phyloP scores from a whole-genome alignment of 1,284 basidiomycete genomes.

The Irpex sp. region DNA sequence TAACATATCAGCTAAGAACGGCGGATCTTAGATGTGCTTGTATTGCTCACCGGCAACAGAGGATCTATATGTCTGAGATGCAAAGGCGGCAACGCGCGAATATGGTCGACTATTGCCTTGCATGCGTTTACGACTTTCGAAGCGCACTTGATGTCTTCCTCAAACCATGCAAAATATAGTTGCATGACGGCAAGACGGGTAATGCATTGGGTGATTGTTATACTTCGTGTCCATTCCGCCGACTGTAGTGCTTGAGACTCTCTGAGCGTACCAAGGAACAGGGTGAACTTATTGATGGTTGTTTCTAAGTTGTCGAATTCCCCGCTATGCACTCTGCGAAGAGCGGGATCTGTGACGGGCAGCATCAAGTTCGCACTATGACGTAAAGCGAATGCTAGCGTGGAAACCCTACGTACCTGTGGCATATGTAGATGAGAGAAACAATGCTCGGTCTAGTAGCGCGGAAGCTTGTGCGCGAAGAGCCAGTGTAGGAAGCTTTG shows the following conservation, averaged over 20 bases:
- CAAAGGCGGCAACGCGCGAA: constrained; percentile 1
- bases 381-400: too few relatives aligned
- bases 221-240: constrained; percentile 14
- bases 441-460: constrained; percentile 24
- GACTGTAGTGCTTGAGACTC: constrained; percentile 6
- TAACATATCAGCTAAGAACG: background rate
- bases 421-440: constrained; percentile 10
- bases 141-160: constrained; percentile 9
- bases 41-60: constrained; percentile 9
- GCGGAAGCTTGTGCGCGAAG: constrained; percentile 30
- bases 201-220: constrained; percentile 20
- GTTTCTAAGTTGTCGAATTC: constrained; percentile 32
- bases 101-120: constrained; percentile 14
- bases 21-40: background rate
- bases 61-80: constrained; percentile 11
- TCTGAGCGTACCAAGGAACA: constrained; percentile 20
- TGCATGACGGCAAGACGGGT: constrained; percentile 33
- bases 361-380: too few relatives aligned
- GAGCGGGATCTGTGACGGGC: constrained; percentile 9
- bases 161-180: constrained; percentile 30
- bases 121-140: constrained; percentile 12
- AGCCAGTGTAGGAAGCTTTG: constrained; percentile 17
- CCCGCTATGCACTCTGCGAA: constrained; percentile 9
- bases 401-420: constrained; percentile 11
- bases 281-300: constrained; percentile 31